Base-by-base conservation (phyloP, 768 basidiomycete species). In the Collybia sordida region DNA sequence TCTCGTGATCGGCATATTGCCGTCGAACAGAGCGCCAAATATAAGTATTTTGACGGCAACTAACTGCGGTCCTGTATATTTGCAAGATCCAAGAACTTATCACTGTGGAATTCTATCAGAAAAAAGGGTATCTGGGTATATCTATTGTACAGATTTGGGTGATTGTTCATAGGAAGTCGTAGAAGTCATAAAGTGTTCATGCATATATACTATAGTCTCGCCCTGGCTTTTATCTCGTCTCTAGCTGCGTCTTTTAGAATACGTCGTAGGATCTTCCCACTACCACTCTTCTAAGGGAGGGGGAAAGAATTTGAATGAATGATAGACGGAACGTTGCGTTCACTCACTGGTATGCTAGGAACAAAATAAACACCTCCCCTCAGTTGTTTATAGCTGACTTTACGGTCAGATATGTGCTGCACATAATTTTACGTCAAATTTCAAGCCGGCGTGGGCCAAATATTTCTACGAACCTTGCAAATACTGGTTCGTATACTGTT, bases 311-410 rank as follows among this genome's bases (percentile, higher is more conserved):
- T 12, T 31, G 31, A 31, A 14, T 3, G 14, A 31, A 68, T 68
- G 63, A 59, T 56, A 78, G 58, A 63, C 39, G 43, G 18, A 37
- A 17, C 22, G 45, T n/a, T 7, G 27, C n/a, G n/a, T 6, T 83
- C 81, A 48, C 81, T 85, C 55, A 77, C 84, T 0, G 85, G 85
- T 25, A 87, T 81, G 11, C 57, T 58, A 36, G 75, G 63, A 4
- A 81, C 61, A 47, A 85, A 77, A 54, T 80, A 76, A 6, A 87
- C 79, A 0, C 83, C 83, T 3, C 80, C 84, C 0, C 72, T 70
- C 27, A 86, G 66, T 47, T 72, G 78, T 59, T 87, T 87, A 60
- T 86, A 85, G 11, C 66, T 63, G 12, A 74, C 69, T 56, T 83
- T 84, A 50, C 75, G 76, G 45, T 73, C 68, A 5, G 79, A 77